Percentiles rank a stretch among this genome's conserved stretches.
Evolutionary conservation across 257 asterid genomes (phyloP).

Genomic region (Solanum pimpinellifolium): DNA sequence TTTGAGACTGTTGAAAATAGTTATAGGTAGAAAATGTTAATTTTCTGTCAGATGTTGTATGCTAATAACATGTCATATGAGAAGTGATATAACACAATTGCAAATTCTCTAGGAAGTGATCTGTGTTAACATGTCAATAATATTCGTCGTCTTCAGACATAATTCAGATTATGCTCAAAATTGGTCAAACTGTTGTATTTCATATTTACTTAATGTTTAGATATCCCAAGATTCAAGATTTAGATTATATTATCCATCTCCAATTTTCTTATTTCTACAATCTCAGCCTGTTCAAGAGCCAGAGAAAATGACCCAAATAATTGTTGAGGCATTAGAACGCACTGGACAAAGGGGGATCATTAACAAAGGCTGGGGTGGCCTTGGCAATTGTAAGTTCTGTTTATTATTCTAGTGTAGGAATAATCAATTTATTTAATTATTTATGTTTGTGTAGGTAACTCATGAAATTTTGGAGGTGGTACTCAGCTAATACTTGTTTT

Average conservation of each 20-base stretch:
- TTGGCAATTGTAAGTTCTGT: conserved; percentile 75
- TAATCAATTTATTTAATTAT: not conserved
- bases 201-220: not conserved
- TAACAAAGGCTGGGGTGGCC: conserved; percentile 99
- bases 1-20: not conserved
- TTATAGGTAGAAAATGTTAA: not conserved
- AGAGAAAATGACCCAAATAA: conserved; percentile 80
- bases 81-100: not conserved
- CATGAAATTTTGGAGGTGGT: not conserved
- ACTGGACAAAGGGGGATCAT: conserved; percentile 89
- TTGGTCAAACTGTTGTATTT: not conserved
- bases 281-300: conserved; percentile 97
- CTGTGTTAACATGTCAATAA: not conserved
- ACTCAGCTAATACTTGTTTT: not conserved
- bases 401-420: not conserved
- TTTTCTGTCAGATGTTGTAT: not conserved
- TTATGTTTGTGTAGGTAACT: not conserved
- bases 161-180: not conserved
- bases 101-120: not conserved
- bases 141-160: not conserved
- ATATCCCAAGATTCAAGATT: not conserved
- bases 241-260: not conserved
- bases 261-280: not conserved
- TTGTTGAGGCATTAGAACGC: conserved; percentile 68
- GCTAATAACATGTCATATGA: not conserved